Evolutionary conservation across 306 rosid genomes (phyloP), one percentile per base, ranked within the genome.

Genomic region (Boehmeria nivea): DNA sequence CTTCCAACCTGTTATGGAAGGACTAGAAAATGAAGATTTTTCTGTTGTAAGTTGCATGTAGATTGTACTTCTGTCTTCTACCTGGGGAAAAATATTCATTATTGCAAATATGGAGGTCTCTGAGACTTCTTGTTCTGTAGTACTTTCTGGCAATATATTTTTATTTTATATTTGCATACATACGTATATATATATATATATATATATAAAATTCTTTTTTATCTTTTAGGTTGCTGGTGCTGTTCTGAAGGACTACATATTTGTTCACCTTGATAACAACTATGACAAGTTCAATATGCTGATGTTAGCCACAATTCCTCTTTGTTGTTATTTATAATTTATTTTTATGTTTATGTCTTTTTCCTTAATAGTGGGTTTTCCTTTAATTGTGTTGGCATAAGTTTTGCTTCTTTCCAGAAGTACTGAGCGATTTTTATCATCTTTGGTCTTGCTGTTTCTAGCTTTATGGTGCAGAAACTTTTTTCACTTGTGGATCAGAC

Each of bases 401-500:
- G 8, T 44, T n/a, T n/a, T n/a, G n/a, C n/a, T n/a, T n/a, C n/a
- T n/a, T n/a, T n/a, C n/a, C 9, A 36, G 52, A 27, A 23, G 27
- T 12, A 55, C n/a, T n/a, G n/a, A n/a, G n/a, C n/a, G n/a, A n/a
- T 19, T 42, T 11, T 12, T 63, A 31, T 66, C 66, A n/a, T n/a
- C n/a, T 57, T 42, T 64, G 55, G 51, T 3, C 24, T 61, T 51
- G 46, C 27, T 18, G 36, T 44, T 43, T 66, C 60, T 51, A 91
- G 99, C 51, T 87, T 91, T 76, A 87, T 91, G 96, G 59, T 82
- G 79, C 96, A 84, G 82, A 91, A 87, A 45, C 98, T 91, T 63
- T 87, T 91, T 76, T 91, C 98, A 16, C 93, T 91, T 62, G 23
- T 84, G 56, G 98, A 91, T 77, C 93, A 82, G 70, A 91, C 94